Evolutionary conservation across 2,329 filamentous ascomycete species (phyloP), one percentile per base, ranked within the genome.

Genomic region (Monilinia vaccinii-corymbosi): DNA sequence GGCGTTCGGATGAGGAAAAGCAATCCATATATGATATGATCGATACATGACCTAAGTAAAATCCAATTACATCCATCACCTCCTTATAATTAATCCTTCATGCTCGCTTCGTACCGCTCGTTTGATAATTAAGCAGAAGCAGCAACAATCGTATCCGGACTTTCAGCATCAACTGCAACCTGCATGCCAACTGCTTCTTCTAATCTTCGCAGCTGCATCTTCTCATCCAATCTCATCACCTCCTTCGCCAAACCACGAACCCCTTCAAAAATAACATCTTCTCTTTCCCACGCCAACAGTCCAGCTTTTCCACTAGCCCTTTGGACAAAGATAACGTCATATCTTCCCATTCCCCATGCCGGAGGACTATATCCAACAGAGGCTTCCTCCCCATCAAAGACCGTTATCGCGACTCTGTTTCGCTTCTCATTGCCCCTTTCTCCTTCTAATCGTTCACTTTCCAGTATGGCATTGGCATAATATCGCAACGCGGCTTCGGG

Each of bases 401-500:
- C 64, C 11, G 68, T 70, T 7, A 70, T 53, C 2, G 62, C 66
- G 18, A 67, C 66, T 49, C 56, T 65, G 28, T 49, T 61, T 34
- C 28, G 47, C 21, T 34, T 53, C 13, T 25, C 34, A 13, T 40
- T 58, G 52, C 38, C 42, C 57, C 51, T 63, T 38, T 40, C 38
- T 16, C 47, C 34, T 59, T 50, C 38, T 40, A 62, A 55, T 11
- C 38, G 42, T 16, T 61, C 61, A 3, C 62, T 56, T 36, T 71
- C 69, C 11, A 51, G 55, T 16, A 62, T 50, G 2, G 66, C 68
- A 31, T 62, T 58, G 21, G 79, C 75, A 80, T 78, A 82, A 60
- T 79, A 86, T 31, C 83, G 74, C 65, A 86, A 71, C 3, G 78
- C 79, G 1, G 78, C 78, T 67, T 88, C 85, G 0, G 84, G 84